Evolutionary conservation across 2,329 filamentous ascomycete species (phyloP).

Genomic region (Byssochlamys sp.): DNA sequence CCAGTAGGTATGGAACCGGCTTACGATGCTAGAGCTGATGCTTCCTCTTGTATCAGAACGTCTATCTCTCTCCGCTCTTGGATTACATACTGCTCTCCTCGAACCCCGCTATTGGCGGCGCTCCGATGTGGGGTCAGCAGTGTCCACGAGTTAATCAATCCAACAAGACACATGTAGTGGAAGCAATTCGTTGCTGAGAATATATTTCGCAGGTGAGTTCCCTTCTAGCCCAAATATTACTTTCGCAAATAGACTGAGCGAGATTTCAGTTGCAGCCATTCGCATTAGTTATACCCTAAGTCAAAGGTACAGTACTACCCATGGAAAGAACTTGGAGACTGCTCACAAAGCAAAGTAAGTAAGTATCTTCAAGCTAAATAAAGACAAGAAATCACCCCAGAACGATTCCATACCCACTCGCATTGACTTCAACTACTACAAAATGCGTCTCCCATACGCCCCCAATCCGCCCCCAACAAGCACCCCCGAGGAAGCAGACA

Average conservation of each 20-base stretch:
- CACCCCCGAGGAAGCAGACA: conserved; percentile 39
- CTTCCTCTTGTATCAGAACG: no score
- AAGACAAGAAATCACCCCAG: neutral
- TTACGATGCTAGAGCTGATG: no score
- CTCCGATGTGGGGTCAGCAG: neutral
- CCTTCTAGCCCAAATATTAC: neutral
- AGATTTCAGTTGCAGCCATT: no score
- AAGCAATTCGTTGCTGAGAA: neutral
- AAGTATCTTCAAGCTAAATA: neutral
- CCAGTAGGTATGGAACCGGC: neutral
- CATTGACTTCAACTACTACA: conserved; percentile 4
- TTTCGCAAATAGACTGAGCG: no score
- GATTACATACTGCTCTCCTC: neutral
- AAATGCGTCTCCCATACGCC: conserved; percentile 48
- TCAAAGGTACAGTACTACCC: neutral
- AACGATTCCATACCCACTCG: neutral
- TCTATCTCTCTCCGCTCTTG: neutral
- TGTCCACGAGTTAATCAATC: neutral
- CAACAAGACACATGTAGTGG: neutral
- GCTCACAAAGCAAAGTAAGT: neutral
- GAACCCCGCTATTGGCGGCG: neutral
- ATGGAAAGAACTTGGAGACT: neutral
- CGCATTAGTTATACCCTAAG: no score
- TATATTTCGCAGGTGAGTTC: neutral
- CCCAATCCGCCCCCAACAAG: conserved; percentile 40